Percentiles rank a stretch among this genome's conserved stretches.
These are phyloP conservation scores for Thelonectria olida DNA, from an alignment of 2,329 filamentous ascomycete genomes.

Conservation along the genomic window DNA sequence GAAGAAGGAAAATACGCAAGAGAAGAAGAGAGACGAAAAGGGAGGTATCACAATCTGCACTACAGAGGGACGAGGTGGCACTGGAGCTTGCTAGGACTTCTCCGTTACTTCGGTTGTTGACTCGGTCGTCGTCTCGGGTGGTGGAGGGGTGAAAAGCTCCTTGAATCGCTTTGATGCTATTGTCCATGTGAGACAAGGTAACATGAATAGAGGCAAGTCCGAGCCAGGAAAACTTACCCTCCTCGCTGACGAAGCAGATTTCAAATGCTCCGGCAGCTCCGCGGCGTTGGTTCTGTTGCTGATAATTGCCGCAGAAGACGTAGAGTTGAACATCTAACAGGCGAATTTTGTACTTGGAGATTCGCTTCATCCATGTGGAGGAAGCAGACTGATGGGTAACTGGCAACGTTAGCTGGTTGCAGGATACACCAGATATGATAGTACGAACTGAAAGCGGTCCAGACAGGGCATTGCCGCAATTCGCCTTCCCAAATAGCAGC, in stretches of 20 bases:
- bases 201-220: background rate
- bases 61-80: background rate
- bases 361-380: slow-evolving; percentile 60
- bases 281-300: slow-evolving; percentile 60
- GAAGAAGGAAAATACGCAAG: background rate
- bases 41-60: slow-evolving; percentile 7
- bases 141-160: slow-evolving; percentile 49
- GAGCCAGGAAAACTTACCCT: slow-evolving; percentile 43
- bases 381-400: slow-evolving; percentile 63
- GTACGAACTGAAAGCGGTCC: slow-evolving; percentile 69
- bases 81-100: slow-evolving; percentile 12
- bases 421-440: background rate
- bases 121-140: slow-evolving; percentile 27
- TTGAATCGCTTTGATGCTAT: slow-evolving; percentile 48
- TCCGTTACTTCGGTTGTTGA: slow-evolving; percentile 22
- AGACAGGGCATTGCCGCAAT: slow-evolving; percentile 64
- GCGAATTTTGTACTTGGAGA: slow-evolving; percentile 57
- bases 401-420: slow-evolving; percentile 35
- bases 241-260: slow-evolving; percentile 57
- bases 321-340: slow-evolving; percentile 65
- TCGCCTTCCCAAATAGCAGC: slow-evolving; percentile 65
- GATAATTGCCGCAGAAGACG: slow-evolving; percentile 67
- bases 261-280: slow-evolving; percentile 60
- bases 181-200: slow-evolving; percentile 18
- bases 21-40: background rate